A percentile compares a stretch with the other conserved stretches of the same genome.
These are phyloP conservation scores for Globisporangium rhizosaccharum DNA, from an alignment of 352 stramenopile genomes.

Conservation along the genomic window DNA sequence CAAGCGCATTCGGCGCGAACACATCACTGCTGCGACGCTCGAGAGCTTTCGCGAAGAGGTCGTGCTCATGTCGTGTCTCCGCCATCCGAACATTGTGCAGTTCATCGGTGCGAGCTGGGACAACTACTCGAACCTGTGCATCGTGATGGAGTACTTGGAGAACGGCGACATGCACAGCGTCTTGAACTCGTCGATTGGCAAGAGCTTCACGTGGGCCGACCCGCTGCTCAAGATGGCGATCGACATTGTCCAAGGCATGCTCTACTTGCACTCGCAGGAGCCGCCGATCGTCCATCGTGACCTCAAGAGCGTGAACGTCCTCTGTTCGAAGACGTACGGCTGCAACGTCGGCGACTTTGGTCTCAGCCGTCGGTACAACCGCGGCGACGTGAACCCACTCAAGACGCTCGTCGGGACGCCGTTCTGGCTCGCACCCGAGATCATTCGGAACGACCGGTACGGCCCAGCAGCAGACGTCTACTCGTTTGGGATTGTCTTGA, in stretches of 20 bases:
- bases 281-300: constrained; percentile 80
- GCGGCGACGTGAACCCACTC: constrained; percentile 71
- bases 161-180: constrained; percentile 87
- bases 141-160: constrained; percentile 89
- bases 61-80: constrained; percentile 79
- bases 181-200: constrained; percentile 72
- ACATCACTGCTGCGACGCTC: constrained; percentile 67
- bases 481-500: constrained; percentile 87
- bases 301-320: constrained; percentile 86
- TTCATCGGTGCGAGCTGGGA: constrained; percentile 88
- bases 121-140: constrained; percentile 85
- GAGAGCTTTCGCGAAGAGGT: constrained; percentile 83
- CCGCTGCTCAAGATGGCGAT: constrained; percentile 86
- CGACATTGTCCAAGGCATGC: constrained; percentile 80
- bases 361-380: constrained; percentile 71
- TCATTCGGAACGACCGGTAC: constrained; percentile 85
- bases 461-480: constrained; percentile 79
- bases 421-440: constrained; percentile 86
- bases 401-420: constrained; percentile 82
- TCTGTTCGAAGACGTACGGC: constrained; percentile 83
- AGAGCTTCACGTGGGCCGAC: constrained; percentile 81
- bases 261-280: constrained; percentile 85
- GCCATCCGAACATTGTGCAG: constrained; percentile 87
- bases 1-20: constrained; percentile 83
- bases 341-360: constrained; percentile 89